Conservation (phyloP, 208 protist species). For the Strigomonas culicis region DNA sequence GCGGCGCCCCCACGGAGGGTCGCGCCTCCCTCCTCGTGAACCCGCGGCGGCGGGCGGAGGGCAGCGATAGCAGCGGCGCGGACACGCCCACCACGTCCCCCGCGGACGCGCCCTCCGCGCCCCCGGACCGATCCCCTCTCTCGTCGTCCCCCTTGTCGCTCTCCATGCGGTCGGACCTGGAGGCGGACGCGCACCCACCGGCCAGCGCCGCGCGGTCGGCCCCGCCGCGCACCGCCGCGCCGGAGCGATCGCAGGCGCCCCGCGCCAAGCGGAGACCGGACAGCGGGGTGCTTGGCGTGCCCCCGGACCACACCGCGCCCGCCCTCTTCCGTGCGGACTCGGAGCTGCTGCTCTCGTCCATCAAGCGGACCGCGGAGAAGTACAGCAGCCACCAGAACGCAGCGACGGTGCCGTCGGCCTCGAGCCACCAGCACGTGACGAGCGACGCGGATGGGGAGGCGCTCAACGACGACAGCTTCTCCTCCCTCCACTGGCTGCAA, state of each 20-base stretch:
- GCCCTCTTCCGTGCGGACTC: neutral
- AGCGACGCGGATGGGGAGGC: neutral
- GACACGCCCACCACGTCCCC: neutral
- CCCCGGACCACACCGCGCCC: neutral
- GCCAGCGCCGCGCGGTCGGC: no score
- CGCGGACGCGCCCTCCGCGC: neutral
- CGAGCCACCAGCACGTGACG: neutral
- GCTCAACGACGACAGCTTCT: neutral
- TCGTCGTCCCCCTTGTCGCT: no score
- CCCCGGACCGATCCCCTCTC: no score
- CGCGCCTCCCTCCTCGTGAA: constrained; percentile 11
- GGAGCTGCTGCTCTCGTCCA: neutral
- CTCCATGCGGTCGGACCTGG: no score
- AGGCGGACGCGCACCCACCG: no score
- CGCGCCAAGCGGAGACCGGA: no score
- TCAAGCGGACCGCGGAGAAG: neutral
- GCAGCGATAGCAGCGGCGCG: constrained; percentile 7
- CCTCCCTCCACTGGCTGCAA: neutral
- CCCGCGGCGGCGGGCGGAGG: constrained; percentile 11
- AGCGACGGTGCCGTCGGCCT: neutral
- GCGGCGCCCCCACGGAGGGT: no score
- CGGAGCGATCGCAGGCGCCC: no score
- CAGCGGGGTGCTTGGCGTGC: neutral
- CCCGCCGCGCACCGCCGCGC: no score
- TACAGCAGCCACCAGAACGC: neutral